These are phyloP conservation scores for Debaryomyces castellii DNA, from an alignment of 805 yeast species.

Conservation along the genomic window DNA sequence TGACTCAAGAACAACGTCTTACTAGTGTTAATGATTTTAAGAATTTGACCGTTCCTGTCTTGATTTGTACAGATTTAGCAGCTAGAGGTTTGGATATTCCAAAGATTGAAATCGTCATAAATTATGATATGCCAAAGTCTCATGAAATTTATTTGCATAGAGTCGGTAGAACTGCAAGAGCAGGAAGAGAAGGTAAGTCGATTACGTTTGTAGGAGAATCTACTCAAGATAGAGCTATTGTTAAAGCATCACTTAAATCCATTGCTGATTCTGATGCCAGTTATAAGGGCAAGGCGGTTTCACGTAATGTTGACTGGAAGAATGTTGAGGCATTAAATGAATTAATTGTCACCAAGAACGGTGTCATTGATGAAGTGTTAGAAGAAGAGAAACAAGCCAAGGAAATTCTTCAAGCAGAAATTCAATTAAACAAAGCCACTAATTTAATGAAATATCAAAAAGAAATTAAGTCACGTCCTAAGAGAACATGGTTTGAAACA, in stretches of 20 bases:
- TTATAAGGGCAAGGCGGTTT: slow-evolving; percentile 62
- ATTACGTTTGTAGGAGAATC: slow-evolving; percentile 93
- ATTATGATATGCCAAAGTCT: slow-evolving; percentile 93
- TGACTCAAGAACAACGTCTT: slow-evolving; percentile 91
- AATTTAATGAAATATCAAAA: slow-evolving; percentile 75
- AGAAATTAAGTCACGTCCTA: slow-evolving; percentile 88
- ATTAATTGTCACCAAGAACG: slow-evolving; percentile 58
- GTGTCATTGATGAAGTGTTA: slow-evolving; percentile 69
- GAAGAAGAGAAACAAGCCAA: slow-evolving; percentile 88
- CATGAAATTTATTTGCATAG: slow-evolving; percentile 92
- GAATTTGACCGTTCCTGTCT: slow-evolving; percentile 76
- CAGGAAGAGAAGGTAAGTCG: slow-evolving; percentile 93
- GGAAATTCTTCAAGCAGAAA: slow-evolving; percentile 83
- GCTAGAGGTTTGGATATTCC: slow-evolving; percentile 99
- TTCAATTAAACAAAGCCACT: slow-evolving; percentile 83
- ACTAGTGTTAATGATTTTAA: slow-evolving; percentile 81
- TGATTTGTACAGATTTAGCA: slow-evolving; percentile 96
- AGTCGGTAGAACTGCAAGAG: slow-evolving; percentile 99
- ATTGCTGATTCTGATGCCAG: slow-evolving; percentile 39
- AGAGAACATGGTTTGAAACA: slow-evolving; percentile 92
- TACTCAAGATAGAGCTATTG: slow-evolving; percentile 82
- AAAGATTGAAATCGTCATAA: slow-evolving; percentile 90
- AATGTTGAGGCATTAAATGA: slow-evolving; percentile 70
- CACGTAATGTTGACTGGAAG: slow-evolving; percentile 88
- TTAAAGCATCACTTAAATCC: slow-evolving; percentile 83